Evolutionary conservation across 164 flowering plant species (phyloP).

Genomic region (Magnolia changhungtana): DNA sequence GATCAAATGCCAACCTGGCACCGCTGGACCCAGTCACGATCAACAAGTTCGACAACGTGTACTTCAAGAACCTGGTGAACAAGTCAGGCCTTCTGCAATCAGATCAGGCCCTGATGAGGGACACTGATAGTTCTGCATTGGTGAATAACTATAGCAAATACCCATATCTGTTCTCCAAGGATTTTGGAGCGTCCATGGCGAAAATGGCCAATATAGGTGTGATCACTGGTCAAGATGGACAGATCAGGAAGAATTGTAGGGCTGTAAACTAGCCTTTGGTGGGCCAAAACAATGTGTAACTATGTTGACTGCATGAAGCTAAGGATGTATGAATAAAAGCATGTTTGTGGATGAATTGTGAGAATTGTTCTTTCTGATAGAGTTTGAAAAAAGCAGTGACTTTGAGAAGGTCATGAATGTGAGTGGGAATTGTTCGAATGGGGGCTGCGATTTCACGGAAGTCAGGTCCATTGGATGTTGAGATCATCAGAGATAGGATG

Average conservation of each 20-base stretch:
- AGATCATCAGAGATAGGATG: too few species aligned
- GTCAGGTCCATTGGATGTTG: too few species aligned
- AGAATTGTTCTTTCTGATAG: too few species aligned
- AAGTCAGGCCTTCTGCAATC: constrained; percentile 61
- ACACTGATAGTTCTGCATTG: constrained; percentile 41
- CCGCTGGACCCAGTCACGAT: constrained; percentile 50
- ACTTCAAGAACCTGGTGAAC: constrained; percentile 45
- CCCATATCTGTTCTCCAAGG: constrained; percentile 43
- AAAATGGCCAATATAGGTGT: constrained; percentile 57
- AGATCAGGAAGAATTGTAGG: constrained; percentile 65
- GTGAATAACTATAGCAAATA: constrained; percentile 41
- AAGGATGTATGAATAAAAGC: not conserved
- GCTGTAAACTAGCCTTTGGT: constrained; percentile 31
- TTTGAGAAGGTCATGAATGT: too few species aligned
- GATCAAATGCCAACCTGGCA: constrained; percentile 37
- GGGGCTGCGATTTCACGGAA: too few species aligned
- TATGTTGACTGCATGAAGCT: not conserved
- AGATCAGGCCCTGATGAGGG: constrained; percentile 60
- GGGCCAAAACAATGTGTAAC: not conserved
- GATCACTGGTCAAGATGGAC: constrained; percentile 52
- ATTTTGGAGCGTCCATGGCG: constrained; percentile 64
- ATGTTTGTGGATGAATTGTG: not conserved
- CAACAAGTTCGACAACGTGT: constrained; percentile 53
- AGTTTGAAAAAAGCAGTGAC: too few species aligned
- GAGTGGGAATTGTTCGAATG: too few species aligned